Base-by-base conservation (phyloP, 1,284 basidiomycete genomes). In the Stygiomarasmius scandens region DNA sequence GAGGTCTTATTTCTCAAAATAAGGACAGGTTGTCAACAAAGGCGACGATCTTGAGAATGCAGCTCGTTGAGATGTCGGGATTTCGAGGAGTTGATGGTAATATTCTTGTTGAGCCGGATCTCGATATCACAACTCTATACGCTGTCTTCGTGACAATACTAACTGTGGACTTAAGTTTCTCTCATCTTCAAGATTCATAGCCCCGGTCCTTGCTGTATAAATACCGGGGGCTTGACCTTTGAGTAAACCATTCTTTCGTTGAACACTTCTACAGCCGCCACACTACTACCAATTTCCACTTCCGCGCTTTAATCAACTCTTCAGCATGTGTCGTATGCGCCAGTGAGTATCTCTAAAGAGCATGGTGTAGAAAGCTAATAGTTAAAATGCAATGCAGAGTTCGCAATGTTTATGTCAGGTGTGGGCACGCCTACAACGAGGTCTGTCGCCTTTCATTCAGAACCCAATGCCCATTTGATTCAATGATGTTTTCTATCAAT, bases 381-480 rank as follows among this genome's bases (percentile, higher is more conserved):
- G 45, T 57, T 11, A 55, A 36, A n/a, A 19, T 56, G 41, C 46
- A n/a, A 32, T 23, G 49, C 56, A 77, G 76, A 20, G 76, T 77
- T 25, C 77, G 73, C 59, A 78, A 77, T 59, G 67, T 79, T 52
- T 77, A 77, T 64, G 24, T 72, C 54, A 61, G 62, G 8, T 77
- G 76, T 55, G 74, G 74, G 2, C 76, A 77, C 41, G 71, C 70
- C 0, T 59, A 72, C 44, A 77, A 69, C 34, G 62, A 61, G 77
- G 62, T 22, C 25, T 11, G 24, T 14, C 8, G 49, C 27, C 47
- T 16, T 46, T 22, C 6, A n/a, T 47, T 22, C 16, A 27, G 29
- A 36, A 27, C 44, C 16, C n/a, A 16, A 19, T 9, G 4, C 38
- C 16, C 38, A 41, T 12, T 16, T 41, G 38, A 19, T n/a, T 45